A percentile compares a stretch with the other conserved stretches of the same genome.
Conservation (phyloP, 1,284 basidiomycete species). For the Irpex rosettiformis region DNA sequence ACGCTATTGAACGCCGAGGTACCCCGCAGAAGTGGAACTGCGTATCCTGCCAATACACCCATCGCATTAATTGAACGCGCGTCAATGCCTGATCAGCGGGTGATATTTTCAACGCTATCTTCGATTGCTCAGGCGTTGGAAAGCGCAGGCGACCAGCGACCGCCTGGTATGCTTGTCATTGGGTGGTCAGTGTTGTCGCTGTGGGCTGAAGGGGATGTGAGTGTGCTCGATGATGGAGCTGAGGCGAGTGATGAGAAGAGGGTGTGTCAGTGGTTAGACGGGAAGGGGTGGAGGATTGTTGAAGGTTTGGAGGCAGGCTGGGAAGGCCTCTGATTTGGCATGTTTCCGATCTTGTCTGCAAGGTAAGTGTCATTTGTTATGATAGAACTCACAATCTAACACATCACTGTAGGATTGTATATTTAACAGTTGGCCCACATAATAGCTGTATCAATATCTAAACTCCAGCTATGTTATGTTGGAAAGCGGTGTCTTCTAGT, state of each 20-base stretch:
- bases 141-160: constrained; percentile 79
- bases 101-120: constrained; percentile 77
- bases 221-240: constrained; percentile 47
- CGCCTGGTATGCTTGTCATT: constrained; percentile 94
- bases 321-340: constrained; percentile 31
- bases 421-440: too few relatives aligned
- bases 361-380: neutral
- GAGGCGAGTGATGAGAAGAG: constrained; percentile 45
- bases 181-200: constrained; percentile 84
- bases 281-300: constrained; percentile 49
- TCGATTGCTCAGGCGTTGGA: constrained; percentile 74
- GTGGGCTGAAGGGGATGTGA: constrained; percentile 50
- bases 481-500: too few relatives aligned
- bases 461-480: neutral
- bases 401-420: too few relatives aligned
- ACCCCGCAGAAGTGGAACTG: constrained; percentile 44
- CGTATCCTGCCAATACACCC: constrained; percentile 77
- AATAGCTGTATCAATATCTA: neutral
- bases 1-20: constrained; percentile 41
- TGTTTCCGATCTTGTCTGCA: neutral
- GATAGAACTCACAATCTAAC: neutral
- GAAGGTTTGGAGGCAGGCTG: constrained; percentile 59
- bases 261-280: constrained; percentile 55
- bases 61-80: constrained; percentile 94
- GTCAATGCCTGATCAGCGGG: constrained; percentile 88